Percentiles rank a stretch among this genome's conserved stretches.
Evolutionary conservation across 495 filamentous ascomycete species (phyloP).

Genomic region (Pseudomonodictys pantanalensis): DNA sequence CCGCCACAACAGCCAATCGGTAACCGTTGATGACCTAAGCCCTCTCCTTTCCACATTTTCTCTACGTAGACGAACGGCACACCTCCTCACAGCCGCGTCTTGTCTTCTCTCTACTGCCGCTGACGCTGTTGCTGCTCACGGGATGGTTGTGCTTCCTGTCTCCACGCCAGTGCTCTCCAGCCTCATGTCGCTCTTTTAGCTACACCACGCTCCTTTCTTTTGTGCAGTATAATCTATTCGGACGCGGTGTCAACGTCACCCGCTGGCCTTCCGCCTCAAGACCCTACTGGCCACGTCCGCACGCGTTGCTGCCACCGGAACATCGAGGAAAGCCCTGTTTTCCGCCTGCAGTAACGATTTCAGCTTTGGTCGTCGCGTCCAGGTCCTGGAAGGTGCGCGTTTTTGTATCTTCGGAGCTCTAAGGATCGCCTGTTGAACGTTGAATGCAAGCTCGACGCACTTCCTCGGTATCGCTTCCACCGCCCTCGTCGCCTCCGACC

Average conservation of each 20-base stretch:
- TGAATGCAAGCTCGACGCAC: slow-evolving; percentile 37
- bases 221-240: slow-evolving; percentile 30
- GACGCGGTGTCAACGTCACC: slow-evolving; percentile 18
- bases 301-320: slow-evolving; percentile 28
- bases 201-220: slow-evolving; percentile 28
- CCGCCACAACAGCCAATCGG: slow-evolving; percentile 1
- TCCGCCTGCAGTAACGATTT: slow-evolving; percentile 5
- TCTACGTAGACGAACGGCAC: slow-evolving; percentile 3
- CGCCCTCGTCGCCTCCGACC: slow-evolving; percentile 33
- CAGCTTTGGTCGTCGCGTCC: slow-evolving; percentile 19
- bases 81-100: slow-evolving; percentile 23
- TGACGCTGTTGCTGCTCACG: slow-evolving; percentile 24
- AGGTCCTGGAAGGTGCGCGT: slow-evolving; percentile 27
- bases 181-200: slow-evolving; percentile 36
- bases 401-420: slow-evolving; percentile 4
- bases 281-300: slow-evolving; percentile 24
- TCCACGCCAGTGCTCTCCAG: slow-evolving; percentile 19
- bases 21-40: slow-evolving; percentile 8
- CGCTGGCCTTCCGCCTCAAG: slow-evolving; percentile 23
- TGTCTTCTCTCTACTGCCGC: slow-evolving; percentile 16
- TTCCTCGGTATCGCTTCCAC: slow-evolving; percentile 25
- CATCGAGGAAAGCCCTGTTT: slow-evolving; percentile 9
- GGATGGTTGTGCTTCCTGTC: slow-evolving; percentile 25
- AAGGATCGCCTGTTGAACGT: slow-evolving; percentile 19
- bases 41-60: slow-evolving; percentile 13